These are phyloP conservation scores for Rhodotorula sp. DNA, from an alignment of 1,284 basidiomycete species.

Conservation along the genomic window DNA sequence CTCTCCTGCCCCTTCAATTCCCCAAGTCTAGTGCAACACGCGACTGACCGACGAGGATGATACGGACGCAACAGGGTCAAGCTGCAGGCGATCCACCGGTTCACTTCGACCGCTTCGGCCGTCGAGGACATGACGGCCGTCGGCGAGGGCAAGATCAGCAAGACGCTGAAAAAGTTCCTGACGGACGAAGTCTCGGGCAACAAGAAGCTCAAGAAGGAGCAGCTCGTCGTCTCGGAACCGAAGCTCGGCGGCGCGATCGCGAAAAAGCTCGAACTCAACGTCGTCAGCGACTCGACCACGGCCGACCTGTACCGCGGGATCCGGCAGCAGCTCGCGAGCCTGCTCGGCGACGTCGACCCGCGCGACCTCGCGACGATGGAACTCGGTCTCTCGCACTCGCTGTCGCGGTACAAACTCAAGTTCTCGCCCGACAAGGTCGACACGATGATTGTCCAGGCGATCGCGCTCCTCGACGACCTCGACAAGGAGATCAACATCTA, in stretches of 20 bases:
- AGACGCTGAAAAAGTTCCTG: constrained; percentile 89
- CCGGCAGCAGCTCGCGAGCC: constrained; percentile 76
- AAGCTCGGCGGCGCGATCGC: constrained; percentile 90
- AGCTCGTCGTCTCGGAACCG: constrained; percentile 81
- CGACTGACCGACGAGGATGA: neutral
- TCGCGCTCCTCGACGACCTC: constrained; percentile 94
- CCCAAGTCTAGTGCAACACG: neutral
- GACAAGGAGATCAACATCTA: constrained; percentile 99
- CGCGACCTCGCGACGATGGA: constrained; percentile 83
- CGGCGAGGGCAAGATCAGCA: constrained; percentile 88
- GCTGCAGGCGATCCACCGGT: constrained; percentile 91
- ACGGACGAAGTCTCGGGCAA: constrained; percentile 73
- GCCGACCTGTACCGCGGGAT: constrained; percentile 95
- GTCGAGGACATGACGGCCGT: constrained; percentile 96
- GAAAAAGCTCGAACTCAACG: constrained; percentile 91
- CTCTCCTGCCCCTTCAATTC: too few species aligned
- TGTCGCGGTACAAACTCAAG: constrained; percentile 98
- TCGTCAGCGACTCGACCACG: constrained; percentile 63
- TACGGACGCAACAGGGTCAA: constrained; percentile 63
- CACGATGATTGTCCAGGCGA: constrained; percentile 98
- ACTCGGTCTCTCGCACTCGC: constrained; percentile 90
- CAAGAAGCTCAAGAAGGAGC: constrained; percentile 86
- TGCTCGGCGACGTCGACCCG: constrained; percentile 82
- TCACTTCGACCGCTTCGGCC: constrained; percentile 93
- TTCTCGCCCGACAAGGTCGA: constrained; percentile 99